A percentile compares a stretch with the other conserved stretches of the same genome.
phyloP scores from a whole-genome alignment of 495 filamentous ascomycete genomes.

The Podospora comata region DNA sequence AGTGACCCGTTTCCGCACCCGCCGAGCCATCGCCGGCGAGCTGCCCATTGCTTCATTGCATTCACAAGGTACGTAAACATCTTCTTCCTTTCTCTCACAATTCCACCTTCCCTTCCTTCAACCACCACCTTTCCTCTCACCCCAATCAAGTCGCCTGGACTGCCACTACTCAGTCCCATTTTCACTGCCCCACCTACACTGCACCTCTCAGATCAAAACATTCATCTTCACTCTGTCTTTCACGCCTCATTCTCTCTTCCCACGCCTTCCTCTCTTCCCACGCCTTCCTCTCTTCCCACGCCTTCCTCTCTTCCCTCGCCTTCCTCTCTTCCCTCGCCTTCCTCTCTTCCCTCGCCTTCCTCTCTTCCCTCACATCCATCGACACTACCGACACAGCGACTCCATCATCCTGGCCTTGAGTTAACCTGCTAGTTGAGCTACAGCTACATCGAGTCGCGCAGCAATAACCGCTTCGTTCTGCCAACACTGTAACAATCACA shows the following conservation, averaged over 20 bases:
- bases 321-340: too few relatives aligned
- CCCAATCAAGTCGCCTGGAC: neutral
- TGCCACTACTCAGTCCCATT: neutral
- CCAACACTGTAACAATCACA: slow-evolving; percentile 1
- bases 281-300: too few relatives aligned
- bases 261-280: too few relatives aligned
- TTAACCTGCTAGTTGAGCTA: neutral
- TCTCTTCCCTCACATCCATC: too few relatives aligned
- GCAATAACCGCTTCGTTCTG: neutral
- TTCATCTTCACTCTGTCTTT: neutral
- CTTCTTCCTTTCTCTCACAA: neutral
- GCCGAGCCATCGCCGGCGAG: neutral
- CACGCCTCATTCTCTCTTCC: too few relatives aligned
- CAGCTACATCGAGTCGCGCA: neutral
- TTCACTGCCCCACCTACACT: neutral
- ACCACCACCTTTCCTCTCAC: neutral
- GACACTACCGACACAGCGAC: neutral
- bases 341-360: too few relatives aligned
- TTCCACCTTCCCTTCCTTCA: neutral
- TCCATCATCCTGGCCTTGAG: neutral
- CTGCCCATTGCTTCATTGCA: neutral
- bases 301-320: too few relatives aligned
- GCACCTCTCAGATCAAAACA: neutral
- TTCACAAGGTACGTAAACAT: neutral
- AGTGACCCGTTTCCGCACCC: neutral